Evolutionary conservation across 441 rosid species (phyloP), one percentile per base, ranked within the genome.

Genomic region (Syzygium malaccense): DNA sequence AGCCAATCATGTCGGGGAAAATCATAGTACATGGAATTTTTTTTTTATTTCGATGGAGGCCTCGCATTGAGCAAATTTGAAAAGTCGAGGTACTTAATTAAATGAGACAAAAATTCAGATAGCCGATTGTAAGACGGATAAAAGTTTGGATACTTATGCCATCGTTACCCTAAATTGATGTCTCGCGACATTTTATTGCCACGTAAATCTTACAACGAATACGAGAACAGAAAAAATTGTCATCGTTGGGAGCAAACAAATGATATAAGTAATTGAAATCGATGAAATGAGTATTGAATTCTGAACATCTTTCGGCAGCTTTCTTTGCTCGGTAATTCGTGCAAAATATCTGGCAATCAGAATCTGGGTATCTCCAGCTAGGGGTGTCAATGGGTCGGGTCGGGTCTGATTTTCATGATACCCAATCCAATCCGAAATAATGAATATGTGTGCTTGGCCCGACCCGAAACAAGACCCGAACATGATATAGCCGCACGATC

Each of bases 321-420:
- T 23, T 37, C 15, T 71, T 20, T 6, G 1, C 8, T 37, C 0
- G 20, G 4, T 60, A 60, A 60, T 60, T 30, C 5, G 4, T 7
- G 20, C 3, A 1, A 64, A n/a, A 62, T 3, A 6, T 20, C 2
- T 4, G 0, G 6, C 2, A 3, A 5, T 0, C 2, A 5, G 4
- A 23, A 56, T 1, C 3, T 2, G 0, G 12, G 0, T 9, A 68
- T 33, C 7, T 33, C 2, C 4, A 19, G 4, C 1, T 33, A 33
- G 33, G 33, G 33, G 33, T 33, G 33, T 33, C 33, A 33, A 33
- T 33, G 33, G 33, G 33, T 33, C 33, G 33, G 33, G 33, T 33
- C 33, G 33, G 33, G 33, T 2, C 33, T 33, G 33, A 33, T 33
- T 2, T 33, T 33, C 33, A 33, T 33, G 33, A 33, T 33, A 33